Evolutionary conservation across 1,284 basidiomycete genomes (phyloP).

Genomic region (Trichosporon sp.): DNA sequence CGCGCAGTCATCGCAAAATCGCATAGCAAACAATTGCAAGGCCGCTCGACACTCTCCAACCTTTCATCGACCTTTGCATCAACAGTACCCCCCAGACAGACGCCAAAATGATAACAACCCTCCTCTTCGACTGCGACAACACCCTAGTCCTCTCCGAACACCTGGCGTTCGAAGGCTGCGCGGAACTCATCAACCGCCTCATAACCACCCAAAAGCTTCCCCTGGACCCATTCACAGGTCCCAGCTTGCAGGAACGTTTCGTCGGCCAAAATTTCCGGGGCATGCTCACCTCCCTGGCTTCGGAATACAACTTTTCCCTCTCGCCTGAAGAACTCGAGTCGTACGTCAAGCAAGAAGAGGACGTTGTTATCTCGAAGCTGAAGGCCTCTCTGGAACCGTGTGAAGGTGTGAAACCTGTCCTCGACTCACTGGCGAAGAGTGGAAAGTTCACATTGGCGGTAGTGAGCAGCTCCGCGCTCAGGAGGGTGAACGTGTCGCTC

Average conservation of each 20-base stretch:
- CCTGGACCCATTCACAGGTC: conserved; percentile 15
- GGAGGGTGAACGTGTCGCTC: conserved; percentile 24
- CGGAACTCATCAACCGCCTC: conserved; percentile 23
- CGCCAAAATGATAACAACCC: conserved; percentile 9
- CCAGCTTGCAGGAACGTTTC: conserved; percentile 18
- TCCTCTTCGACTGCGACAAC: conserved; percentile 34
- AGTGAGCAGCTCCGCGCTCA: conserved; percentile 20
- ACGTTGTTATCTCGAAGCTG: conserved; percentile 17
- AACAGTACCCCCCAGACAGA: not conserved
- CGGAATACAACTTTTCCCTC: conserved; percentile 17
- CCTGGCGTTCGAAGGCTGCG: conserved; percentile 26
- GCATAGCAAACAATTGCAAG: too few relatives aligned
- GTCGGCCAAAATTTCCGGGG: conserved; percentile 31
- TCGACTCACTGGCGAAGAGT: conserved; percentile 9
- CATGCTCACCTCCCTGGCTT: conserved; percentile 17
- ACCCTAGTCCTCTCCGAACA: conserved; percentile 29
- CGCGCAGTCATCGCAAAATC: too few relatives aligned
- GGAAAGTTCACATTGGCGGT: conserved; percentile 19
- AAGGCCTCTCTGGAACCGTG: conserved; percentile 13
- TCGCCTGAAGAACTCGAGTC: conserved; percentile 17
- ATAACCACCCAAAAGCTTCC: conserved; percentile 4
- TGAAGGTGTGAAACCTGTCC: conserved; percentile 14
- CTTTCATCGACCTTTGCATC: not conserved
- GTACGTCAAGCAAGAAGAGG: conserved; percentile 20
- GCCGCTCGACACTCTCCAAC: too few relatives aligned